Base-by-base conservation (phyloP, 2,329 filamentous ascomycete species). In the Tolypocladium cylindrosporum region DNA sequence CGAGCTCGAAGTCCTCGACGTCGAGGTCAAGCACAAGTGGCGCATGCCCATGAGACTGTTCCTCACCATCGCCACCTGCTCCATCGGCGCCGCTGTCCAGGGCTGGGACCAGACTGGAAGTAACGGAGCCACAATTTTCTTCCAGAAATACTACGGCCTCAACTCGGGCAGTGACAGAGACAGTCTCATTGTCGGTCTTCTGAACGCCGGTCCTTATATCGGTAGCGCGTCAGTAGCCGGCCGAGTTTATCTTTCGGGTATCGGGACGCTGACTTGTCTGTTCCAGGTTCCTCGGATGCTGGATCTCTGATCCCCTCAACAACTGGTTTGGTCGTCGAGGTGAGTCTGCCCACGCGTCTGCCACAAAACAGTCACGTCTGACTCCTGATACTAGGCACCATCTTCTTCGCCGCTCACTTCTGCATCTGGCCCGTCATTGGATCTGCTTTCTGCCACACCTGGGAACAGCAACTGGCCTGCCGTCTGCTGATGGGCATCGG, bases 341-440 rank as follows among this genome's bases (percentile, higher is more conserved):
- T 52, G 24, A 45, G 55, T 34, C 14, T 19, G 6, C 36, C 9
- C 1, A 14, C 31, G 3, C 9, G 31, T 34, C 31, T 52, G 48
- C 5, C 31, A 3, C 31, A 11, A 14, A 16, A 10, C 10, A n/a
- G 31, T 34, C 27, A 11, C 4, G 19, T 9, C 48, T 52, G 48
- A 52, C 48, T 21, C 48, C 4, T 34, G 1, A 13, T 7, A 21
- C 31, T 7, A 59, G 62, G 61, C 48, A 58, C 63, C 21, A 91
- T 93, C 62, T 92, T 91, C 72, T 75, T 90, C 59, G 84, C 89
- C 14, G 89, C 88, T 53, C 81, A 88, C 61, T 86, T 92, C 68
- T 88, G 86, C 66, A 75, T 90, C 50, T 74, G 85, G 61, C 74
- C 84, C 1, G 80, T 83, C 1, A 83, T 88, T 57, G 84, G 82